phyloP scores from a whole-genome alignment of 2,329 filamentous ascomycete genomes.

The Ascochyta viciae-villosae region DNA sequence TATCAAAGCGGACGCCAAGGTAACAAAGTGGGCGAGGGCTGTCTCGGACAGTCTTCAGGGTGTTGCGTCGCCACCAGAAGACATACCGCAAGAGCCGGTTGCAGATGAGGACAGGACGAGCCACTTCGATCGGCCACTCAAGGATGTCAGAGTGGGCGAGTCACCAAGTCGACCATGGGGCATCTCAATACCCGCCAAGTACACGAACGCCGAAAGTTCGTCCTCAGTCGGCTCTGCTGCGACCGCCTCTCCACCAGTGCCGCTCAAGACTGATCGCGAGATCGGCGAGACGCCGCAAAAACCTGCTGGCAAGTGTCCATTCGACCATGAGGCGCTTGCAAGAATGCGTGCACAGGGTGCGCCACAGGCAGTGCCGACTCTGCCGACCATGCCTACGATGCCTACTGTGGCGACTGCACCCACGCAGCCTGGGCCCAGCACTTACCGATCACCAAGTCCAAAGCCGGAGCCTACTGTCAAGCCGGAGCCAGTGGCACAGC shows the following conservation, averaged over 20 bases:
- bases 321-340: constrained; percentile 41
- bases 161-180: constrained; percentile 94
- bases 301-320: constrained; percentile 43
- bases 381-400: constrained; percentile 16
- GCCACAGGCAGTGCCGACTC: constrained; percentile 14
- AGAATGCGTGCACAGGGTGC: constrained; percentile 19
- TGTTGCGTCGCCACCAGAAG: constrained; percentile 47
- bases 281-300: constrained; percentile 38
- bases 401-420: constrained; percentile 15
- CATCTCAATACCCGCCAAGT: constrained; percentile 75
- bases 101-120: constrained; percentile 68
- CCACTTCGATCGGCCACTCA: constrained; percentile 83
- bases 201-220: constrained; percentile 49
- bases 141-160: constrained; percentile 91
- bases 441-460: constrained; percentile 10
- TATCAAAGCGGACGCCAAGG: constrained; percentile 68
- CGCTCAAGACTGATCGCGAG: constrained; percentile 52
- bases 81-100: constrained; percentile 46
- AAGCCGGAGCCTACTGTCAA: constrained; percentile 16
- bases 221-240: constrained; percentile 50
- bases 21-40: constrained; percentile 85
- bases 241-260: constrained; percentile 58
- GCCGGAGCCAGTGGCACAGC: constrained; percentile 15
- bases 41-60: constrained; percentile 66
- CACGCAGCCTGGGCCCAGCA: constrained; percentile 22